phyloP scores from a whole-genome alignment of 1,139 yeast species.

The Kluyveromyces sp. region DNA sequence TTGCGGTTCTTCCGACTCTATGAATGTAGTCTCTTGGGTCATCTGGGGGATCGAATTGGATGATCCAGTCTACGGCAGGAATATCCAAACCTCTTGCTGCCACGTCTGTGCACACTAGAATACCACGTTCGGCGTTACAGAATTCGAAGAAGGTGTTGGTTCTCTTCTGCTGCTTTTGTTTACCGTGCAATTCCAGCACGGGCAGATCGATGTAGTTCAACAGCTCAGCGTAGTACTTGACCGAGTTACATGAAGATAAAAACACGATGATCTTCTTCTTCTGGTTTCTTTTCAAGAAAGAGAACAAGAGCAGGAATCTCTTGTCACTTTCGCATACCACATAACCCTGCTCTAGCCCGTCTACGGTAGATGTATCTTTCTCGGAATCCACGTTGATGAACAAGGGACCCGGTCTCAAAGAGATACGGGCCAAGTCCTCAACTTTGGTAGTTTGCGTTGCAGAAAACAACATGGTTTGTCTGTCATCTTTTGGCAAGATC shows the following conservation, averaged over 20 bases:
- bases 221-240: conserved; percentile 89
- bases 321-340: conserved; percentile 96
- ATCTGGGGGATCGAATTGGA: conserved; percentile 97
- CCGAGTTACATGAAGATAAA: conserved; percentile 93
- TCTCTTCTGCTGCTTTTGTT: conserved; percentile 96
- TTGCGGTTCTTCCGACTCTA: conserved; percentile 96
- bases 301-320: conserved; percentile 79
- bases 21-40: conserved; percentile 98
- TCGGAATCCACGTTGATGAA: conserved; percentile 91
- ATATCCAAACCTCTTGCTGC: conserved; percentile 98
- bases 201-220: conserved; percentile 94
- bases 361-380: conserved; percentile 81
- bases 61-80: conserved; percentile 96
- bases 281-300: conserved; percentile 84
- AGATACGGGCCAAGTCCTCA: conserved; percentile 94
- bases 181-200: conserved; percentile 92
- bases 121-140: conserved; percentile 93
- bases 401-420: conserved; percentile 89
- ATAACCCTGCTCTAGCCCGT: conserved; percentile 95
- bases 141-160: conserved; percentile 97
- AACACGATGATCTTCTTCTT: conserved; percentile 92
- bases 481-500: conserved; percentile 84
- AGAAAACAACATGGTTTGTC: conserved; percentile 95
- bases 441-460: conserved; percentile 99
- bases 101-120: conserved; percentile 89